Evolutionary conservation across 2,329 filamentous ascomycete species (phyloP).

Genomic region (Tricladium varicosporioides): DNA sequence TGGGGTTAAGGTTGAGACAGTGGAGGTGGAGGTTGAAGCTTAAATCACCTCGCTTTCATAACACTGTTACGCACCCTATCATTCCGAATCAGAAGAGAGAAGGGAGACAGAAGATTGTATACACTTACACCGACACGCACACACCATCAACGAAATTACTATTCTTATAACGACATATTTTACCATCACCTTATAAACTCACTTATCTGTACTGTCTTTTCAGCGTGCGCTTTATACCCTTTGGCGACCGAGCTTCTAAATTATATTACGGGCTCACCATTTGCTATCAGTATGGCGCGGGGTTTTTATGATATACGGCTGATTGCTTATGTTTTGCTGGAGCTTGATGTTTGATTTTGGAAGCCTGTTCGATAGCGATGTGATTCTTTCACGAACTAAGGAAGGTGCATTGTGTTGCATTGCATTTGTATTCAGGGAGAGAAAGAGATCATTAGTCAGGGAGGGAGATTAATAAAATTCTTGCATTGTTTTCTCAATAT

Average conservation of each 20-base stretch:
- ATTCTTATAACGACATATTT: neutral
- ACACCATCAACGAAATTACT: neutral
- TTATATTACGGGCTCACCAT: too few species aligned
- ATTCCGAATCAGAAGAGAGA: neutral
- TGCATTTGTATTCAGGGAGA: too few species aligned
- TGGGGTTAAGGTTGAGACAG: slow-evolving; percentile 18
- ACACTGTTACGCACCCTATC: neutral
- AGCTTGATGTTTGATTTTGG: too few species aligned
- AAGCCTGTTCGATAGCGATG: too few species aligned
- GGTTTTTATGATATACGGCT: neutral
- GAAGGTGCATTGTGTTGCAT: too few species aligned
- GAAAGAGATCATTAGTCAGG: too few species aligned
- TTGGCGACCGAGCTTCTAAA: too few species aligned
- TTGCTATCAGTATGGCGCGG: neutral
- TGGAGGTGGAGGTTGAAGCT: slow-evolving; percentile 14
- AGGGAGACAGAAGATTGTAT: neutral
- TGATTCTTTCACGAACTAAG: too few species aligned
- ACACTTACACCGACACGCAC: neutral
- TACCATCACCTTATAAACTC: neutral
- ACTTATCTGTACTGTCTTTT: too few species aligned
- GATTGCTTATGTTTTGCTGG: neutral
- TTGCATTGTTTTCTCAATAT: too few species aligned
- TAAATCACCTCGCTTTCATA: neutral
- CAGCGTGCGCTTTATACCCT: too few species aligned
- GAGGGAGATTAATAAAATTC: too few species aligned